These are phyloP conservation scores for Carex kokanica DNA, from an alignment of 176 grass and related monocot genomes.

Conservation along the genomic window DNA sequence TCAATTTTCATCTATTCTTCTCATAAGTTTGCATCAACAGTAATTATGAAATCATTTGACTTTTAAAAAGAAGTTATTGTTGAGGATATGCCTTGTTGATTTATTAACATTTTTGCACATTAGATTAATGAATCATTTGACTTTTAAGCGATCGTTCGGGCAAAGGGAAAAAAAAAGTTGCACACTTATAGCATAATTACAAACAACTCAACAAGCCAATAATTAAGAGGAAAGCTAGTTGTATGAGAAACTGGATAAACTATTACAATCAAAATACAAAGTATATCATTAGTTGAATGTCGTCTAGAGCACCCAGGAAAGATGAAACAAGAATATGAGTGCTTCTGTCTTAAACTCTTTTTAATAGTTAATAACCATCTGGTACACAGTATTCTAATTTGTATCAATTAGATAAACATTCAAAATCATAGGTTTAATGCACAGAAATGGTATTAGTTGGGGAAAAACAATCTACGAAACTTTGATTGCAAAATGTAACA, in stretches of 20 bases:
- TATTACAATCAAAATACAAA: not conserved
- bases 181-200: not conserved
- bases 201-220: not conserved
- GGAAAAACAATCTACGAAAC: not conserved
- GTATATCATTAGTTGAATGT: not conserved
- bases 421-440: no score
- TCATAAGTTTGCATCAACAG: not conserved
- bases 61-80: not conserved
- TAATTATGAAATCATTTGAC: not conserved
- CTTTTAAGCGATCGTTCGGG: not conserved
- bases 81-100: not conserved
- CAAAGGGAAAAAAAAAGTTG: not conserved
- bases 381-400: no score
- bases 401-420: no score
- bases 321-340: not conserved
- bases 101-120: not conserved
- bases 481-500: constrained; percentile 16
- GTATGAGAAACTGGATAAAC: not conserved
- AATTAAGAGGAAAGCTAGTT: not conserved
- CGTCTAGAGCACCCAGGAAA: constrained; percentile 40
- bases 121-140: not conserved
- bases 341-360: no score
- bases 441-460: no score
- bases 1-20: not conserved
- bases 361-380: no score